Evolutionary conservation across 768 basidiomycete species (phyloP), one percentile per base, ranked within the genome.

Genomic region (Termitomyces sp.): DNA sequence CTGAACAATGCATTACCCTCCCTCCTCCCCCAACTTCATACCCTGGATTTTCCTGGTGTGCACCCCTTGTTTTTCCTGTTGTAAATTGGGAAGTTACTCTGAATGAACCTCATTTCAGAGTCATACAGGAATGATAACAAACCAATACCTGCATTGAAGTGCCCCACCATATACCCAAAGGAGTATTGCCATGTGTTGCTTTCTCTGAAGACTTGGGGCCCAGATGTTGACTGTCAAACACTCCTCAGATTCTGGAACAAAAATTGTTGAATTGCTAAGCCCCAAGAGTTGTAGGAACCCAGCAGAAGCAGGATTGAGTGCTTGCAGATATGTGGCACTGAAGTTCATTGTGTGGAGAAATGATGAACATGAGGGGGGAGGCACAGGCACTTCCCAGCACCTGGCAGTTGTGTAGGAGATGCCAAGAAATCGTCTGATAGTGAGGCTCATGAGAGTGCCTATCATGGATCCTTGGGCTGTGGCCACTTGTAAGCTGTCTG

Each of bases 151-250:
- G n/a, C n/a, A 74, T 42, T 68, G 66, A 56, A 72, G 73, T 5
- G 65, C 66, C 20, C 76, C 76, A 14, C 76, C 76, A 57, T 74
- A 76, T 22, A 75, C 69, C 73, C 72, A 74, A 14, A 74, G 20
- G 37, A 76, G 55, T 13, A 74, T 72, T 9, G 74, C 72, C 1
- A 72, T 70, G 14, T 56, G 58, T 55, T 75, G 74, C 43, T 69
- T 68, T 36, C 74, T 64, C 4, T 43, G 22, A 4, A 61, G 26
- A 33, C 64, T 71, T 13, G 75, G 75, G 12, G 72, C 63, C 75
- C 75, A 76, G 22, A 78, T 65, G 55, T 76, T 78, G 43, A 74
- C 63, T 20, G 57, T 72, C 30, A 74, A 50, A 47, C 76, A 78
- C 20, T 69, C 60, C 59, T 78, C 76, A 2, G 70, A 70, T 34